These are phyloP conservation scores for Calocybe cyanea DNA, from an alignment of 768 basidiomycete genomes.

Conservation along the genomic window DNA sequence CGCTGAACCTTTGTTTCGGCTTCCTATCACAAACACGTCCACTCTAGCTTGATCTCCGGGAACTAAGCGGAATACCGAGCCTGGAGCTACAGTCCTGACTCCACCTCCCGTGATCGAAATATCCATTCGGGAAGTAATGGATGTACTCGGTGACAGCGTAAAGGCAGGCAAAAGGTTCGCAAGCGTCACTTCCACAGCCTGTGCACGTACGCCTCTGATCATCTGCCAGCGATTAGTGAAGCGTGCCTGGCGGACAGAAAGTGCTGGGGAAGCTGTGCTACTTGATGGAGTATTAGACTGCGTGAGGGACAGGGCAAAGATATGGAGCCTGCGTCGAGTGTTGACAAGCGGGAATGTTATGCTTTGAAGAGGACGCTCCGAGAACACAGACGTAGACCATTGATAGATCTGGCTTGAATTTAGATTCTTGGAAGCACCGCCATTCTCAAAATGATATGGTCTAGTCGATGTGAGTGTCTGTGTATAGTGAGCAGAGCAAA, in stretches of 20 bases:
- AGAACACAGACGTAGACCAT: slow-evolving; percentile 40
- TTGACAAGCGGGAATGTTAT: slow-evolving; percentile 38
- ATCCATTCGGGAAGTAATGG: slow-evolving; percentile 28
- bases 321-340: slow-evolving; percentile 33
- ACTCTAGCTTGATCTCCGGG: slow-evolving; percentile 48
- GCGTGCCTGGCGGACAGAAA: slow-evolving; percentile 38
- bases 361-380: slow-evolving; percentile 33
- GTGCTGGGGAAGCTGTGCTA: slow-evolving; percentile 15
- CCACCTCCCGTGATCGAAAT: slow-evolving; percentile 34
- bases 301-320: slow-evolving; percentile 43
- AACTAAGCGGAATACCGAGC: slow-evolving; percentile 40
- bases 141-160: slow-evolving; percentile 22
- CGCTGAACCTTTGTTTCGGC: slow-evolving; percentile 23
- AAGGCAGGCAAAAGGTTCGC: slow-evolving; percentile 44
- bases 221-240: slow-evolving; percentile 47
- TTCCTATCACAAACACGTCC: slow-evolving; percentile 43
- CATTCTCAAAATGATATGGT: slow-evolving; percentile 40
- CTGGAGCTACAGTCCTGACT: slow-evolving; percentile 39
- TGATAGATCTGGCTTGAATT: slow-evolving; percentile 43
- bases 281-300: slow-evolving; percentile 17
- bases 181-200: slow-evolving; percentile 49
- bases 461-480: slow-evolving; percentile 20
- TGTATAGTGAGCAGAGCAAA: neutral
- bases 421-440: slow-evolving; percentile 31
- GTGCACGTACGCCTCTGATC: slow-evolving; percentile 32